Evolutionary conservation across 805 yeast species (phyloP).

Genomic region (Ogataea saltuana): DNA sequence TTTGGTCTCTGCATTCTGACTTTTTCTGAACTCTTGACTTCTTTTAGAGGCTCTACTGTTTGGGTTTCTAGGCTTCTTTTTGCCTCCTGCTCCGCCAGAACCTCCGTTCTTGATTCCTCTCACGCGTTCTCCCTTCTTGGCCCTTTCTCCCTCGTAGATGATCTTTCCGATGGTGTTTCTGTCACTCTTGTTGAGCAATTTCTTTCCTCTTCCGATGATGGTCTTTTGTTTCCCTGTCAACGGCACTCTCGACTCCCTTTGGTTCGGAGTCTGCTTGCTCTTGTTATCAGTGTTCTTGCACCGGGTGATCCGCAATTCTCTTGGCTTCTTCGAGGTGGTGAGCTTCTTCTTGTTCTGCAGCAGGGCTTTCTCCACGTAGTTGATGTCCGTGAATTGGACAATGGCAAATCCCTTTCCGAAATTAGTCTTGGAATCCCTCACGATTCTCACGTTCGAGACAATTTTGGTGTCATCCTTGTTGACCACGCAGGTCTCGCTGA

Average conservation of each 20-base stretch:
- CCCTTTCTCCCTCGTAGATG: slow-evolving; percentile 75
- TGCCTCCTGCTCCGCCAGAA: slow-evolving; percentile 37
- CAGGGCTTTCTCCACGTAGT: slow-evolving; percentile 79
- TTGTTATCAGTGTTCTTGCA: slow-evolving; percentile 47
- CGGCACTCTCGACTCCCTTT: slow-evolving; percentile 10
- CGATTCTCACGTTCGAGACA: slow-evolving; percentile 84
- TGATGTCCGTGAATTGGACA: slow-evolving; percentile 77
- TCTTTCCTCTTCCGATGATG: slow-evolving; percentile 75
- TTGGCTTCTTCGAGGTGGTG: slow-evolving; percentile 38
- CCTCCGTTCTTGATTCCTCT: slow-evolving; percentile 62
- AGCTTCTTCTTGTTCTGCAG: slow-evolving; percentile 70
- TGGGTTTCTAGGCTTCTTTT: slow-evolving; percentile 59
- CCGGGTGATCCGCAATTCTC: slow-evolving; percentile 78
- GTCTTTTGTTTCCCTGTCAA: slow-evolving; percentile 69
- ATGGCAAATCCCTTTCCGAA: slow-evolving; percentile 97
- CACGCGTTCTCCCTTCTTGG: slow-evolving; percentile 63
- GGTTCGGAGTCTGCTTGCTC: slow-evolving; percentile 16
- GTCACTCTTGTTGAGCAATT: slow-evolving; percentile 77
- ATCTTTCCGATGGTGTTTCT: slow-evolving; percentile 63
- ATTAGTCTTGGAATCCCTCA: slow-evolving; percentile 91
- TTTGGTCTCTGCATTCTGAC: slow-evolving; percentile 5
- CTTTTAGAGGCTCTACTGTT: slow-evolving; percentile 52
- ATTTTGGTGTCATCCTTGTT: slow-evolving; percentile 46
- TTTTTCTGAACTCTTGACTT: slow-evolving; percentile 39
- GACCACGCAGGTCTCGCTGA: slow-evolving; percentile 45